phyloP scores from a whole-genome alignment of 2,329 filamentous ascomycete species.

The Nemania sp. region DNA sequence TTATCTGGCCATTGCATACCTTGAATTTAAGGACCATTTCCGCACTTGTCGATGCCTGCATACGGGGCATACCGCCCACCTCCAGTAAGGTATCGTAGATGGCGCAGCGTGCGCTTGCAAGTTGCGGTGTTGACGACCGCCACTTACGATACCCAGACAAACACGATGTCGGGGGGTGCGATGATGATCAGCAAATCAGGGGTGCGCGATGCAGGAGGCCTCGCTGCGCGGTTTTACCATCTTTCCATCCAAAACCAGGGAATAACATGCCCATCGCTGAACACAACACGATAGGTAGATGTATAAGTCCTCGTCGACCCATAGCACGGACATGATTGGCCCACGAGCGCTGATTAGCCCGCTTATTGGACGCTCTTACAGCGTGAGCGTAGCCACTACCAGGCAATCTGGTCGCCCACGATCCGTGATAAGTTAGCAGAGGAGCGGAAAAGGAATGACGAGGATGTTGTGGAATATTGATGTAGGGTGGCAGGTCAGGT shows the following conservation, averaged over 20 bases:
- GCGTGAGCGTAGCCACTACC: neutral
- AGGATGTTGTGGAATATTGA: neutral
- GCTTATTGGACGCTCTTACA: slow-evolving; percentile 8
- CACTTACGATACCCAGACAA: neutral
- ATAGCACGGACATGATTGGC: slow-evolving; percentile 8
- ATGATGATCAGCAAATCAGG: slow-evolving; percentile 5
- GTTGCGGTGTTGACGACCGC: slow-evolving; percentile 3
- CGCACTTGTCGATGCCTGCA: neutral
- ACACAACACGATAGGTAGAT: no score
- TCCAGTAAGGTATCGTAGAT: no score
- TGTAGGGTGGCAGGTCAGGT: neutral
- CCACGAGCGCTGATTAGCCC: slow-evolving; percentile 5
- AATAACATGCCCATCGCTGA: neutral
- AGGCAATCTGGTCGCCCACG: neutral
- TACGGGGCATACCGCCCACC: no score
- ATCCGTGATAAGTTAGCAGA: neutral
- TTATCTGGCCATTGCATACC: no score
- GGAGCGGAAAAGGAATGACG: neutral
- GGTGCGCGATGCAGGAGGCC: slow-evolving; percentile 8
- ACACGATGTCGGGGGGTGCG: neutral
- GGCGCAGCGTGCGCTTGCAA: neutral
- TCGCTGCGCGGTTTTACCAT: slow-evolving; percentile 8
- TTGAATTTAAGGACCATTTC: neutral
- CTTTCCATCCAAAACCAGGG: neutral
- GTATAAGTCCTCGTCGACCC: neutral